Percentiles rank a stretch among this genome's conserved stretches.
Evolutionary conservation across 208 protist genomes (phyloP).

Genomic region (Leishmania mexicana): DNA sequence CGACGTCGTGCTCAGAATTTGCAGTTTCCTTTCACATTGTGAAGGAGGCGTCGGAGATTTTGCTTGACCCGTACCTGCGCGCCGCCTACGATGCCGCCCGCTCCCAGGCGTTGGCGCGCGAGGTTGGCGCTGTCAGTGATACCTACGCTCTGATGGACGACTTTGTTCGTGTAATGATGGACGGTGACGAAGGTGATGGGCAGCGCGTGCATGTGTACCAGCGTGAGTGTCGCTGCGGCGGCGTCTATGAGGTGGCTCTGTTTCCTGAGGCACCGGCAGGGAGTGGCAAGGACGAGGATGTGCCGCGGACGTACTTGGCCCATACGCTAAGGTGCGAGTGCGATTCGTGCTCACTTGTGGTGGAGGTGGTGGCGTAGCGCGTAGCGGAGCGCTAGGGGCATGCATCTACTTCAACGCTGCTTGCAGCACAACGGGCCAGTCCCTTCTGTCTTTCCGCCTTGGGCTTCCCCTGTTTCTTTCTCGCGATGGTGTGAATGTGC

Average conservation of each 20-base stretch:
- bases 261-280: conserved; percentile 8
- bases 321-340: conserved; percentile 51
- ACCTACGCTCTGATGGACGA: conserved; percentile 53
- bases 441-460: neutral
- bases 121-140: conserved; percentile 63
- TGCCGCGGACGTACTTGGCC: neutral
- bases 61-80: conserved; percentile 66
- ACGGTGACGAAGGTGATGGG: conserved; percentile 2
- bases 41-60: conserved; percentile 66
- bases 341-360: conserved; percentile 81
- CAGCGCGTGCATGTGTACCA: conserved; percentile 48
- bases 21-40: conserved; percentile 52
- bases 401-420: neutral
- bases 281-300: neutral
- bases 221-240: conserved; percentile 81
- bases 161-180: conserved; percentile 40
- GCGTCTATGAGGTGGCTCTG: conserved; percentile 65
- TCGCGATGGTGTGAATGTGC: neutral
- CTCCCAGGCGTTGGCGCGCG: conserved; percentile 40
- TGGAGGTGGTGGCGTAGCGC: conserved; percentile 46
- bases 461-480: neutral
- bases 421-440: neutral
- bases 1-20: neutral
- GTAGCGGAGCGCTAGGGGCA: neutral
- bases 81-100: conserved; percentile 50